Evolutionary conservation across 1,284 basidiomycete genomes (phyloP), one percentile per base, ranked within the genome.

Genomic region (Ganoderma resinaceum): DNA sequence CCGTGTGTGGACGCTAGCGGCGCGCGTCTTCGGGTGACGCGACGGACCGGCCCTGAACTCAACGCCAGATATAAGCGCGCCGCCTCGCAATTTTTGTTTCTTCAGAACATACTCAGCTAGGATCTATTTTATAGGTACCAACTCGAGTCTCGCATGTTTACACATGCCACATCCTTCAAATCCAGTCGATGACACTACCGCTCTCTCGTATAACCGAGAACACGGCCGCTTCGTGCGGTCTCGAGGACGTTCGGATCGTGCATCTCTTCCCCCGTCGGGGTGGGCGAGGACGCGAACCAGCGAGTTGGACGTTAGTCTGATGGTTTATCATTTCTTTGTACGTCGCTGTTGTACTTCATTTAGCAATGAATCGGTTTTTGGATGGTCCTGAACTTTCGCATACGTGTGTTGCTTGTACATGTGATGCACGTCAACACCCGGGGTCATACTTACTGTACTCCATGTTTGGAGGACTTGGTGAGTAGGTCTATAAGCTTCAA

Each of bases 41-140:
- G n/a, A n/a, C n/a, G n/a, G 20, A 62, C 69, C 69, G 62, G 69
- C 69, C 69, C 69, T 70, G 63, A 70, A 70, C 63, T 70, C 63
- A 70, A 37, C 61, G 66, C 63, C 63, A 37, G 65, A 67, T 70
- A 70, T 93, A 89, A 75, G 91, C 29, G 65, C 38, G 40, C 61
- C n/a, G n/a, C 53, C 40, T 43, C 92, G 43, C 85, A 26, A n/a
- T 55, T 26, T 18, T 20, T 55, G 70, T 80, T 83, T 84, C 86
- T 74, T 83, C 70, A 90, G 91, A 92, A 91, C 91, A 92, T 92
- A 92, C 91, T 93, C 91, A 91, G 85, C 86, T 87, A 92, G 91
- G 91, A 92, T 93, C 91, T 93, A 86, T 93, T 92, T 86, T 89
- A 92, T 90, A 92, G 91, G 89, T 90, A 90, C 91, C 92, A 90